phyloP scores from a whole-genome alignment of 139 green algal genomes.

The Bryopsis sp. region DNA sequence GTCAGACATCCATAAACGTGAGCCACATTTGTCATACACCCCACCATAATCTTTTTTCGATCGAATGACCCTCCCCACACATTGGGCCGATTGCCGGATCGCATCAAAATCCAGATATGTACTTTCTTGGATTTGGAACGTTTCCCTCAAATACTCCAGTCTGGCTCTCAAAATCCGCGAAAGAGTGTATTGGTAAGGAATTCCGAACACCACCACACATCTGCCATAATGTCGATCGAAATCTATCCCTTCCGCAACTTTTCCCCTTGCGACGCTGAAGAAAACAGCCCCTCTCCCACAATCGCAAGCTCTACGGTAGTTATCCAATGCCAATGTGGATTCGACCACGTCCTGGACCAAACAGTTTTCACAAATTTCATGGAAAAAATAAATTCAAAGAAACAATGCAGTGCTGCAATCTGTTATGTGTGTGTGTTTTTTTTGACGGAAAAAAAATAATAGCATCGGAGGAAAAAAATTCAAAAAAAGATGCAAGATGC shows the following conservation, averaged over 20 bases:
- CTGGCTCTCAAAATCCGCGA: conserved; percentile 73
- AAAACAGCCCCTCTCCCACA: conserved; percentile 92
- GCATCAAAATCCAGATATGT: conserved; percentile 98
- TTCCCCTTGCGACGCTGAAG: conserved; percentile 78
- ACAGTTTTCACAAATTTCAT: background rate
- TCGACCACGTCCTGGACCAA: conserved; percentile 87
- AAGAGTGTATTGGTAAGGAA: conserved; percentile 93
- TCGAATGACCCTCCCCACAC: conserved; percentile 94
- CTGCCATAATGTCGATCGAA: conserved; percentile 92
- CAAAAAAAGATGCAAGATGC: no score
- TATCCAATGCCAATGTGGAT: conserved; percentile 95
- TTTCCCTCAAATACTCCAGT: conserved; percentile 90
- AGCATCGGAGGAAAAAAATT: no score
- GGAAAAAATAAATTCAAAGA: background rate
- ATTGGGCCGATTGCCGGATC: conserved; percentile 92
- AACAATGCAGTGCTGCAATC: background rate
- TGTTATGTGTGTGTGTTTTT: no score
- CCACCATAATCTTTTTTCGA: conserved; percentile 79
- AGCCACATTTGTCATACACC: no score
- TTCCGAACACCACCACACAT: conserved; percentile 95
- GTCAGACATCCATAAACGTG: no score
- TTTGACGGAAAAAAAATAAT: no score
- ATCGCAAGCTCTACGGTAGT: conserved; percentile 94
- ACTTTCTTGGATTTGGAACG: conserved; percentile 78
- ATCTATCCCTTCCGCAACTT: conserved; percentile 97